These are phyloP conservation scores for Mycena latifolia DNA, from an alignment of 768 basidiomycete genomes.

Conservation along the genomic window DNA sequence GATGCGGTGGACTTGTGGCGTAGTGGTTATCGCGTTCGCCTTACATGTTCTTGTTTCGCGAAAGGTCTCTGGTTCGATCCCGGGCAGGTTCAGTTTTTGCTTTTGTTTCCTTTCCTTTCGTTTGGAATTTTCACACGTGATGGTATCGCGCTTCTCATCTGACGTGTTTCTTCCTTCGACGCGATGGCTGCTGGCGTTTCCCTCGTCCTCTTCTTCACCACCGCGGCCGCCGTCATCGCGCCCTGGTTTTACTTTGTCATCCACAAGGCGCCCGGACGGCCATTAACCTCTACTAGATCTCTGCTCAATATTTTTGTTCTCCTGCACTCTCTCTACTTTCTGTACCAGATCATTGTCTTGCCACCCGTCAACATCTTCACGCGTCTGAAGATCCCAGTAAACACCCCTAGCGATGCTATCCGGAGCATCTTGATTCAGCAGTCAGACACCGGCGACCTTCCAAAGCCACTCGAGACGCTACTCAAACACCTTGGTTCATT, in stretches of 20 bases:
- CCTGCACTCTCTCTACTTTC: slow-evolving; percentile 63
- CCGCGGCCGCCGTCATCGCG: slow-evolving; percentile 18
- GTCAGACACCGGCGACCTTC: slow-evolving; percentile 58
- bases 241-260: slow-evolving; percentile 34
- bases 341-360: slow-evolving; percentile 58
- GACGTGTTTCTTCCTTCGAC: slow-evolving; percentile 23
- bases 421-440: slow-evolving; percentile 57
- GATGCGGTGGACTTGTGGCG: slow-evolving; percentile 49
- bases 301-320: slow-evolving; percentile 56
- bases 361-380: slow-evolving; percentile 75
- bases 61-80: slow-evolving; percentile 61
- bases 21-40: slow-evolving; percentile 71
- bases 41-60: slow-evolving; percentile 45
- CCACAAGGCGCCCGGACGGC: slow-evolving; percentile 27
- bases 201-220: slow-evolving; percentile 25
- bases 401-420: slow-evolving; percentile 65
- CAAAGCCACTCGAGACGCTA: slow-evolving; percentile 62
- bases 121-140: background rate
- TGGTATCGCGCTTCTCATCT: background rate
- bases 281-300: slow-evolving; percentile 37
- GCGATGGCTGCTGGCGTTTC: slow-evolving; percentile 37
- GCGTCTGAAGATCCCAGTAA: slow-evolving; percentile 66
- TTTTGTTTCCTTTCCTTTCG: slow-evolving; percentile 25
- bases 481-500: slow-evolving; percentile 67
- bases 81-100: slow-evolving; percentile 57